Evolutionary conservation across 2,329 filamentous ascomycete species (phyloP).

Genomic region (Camillea tinctor): DNA sequence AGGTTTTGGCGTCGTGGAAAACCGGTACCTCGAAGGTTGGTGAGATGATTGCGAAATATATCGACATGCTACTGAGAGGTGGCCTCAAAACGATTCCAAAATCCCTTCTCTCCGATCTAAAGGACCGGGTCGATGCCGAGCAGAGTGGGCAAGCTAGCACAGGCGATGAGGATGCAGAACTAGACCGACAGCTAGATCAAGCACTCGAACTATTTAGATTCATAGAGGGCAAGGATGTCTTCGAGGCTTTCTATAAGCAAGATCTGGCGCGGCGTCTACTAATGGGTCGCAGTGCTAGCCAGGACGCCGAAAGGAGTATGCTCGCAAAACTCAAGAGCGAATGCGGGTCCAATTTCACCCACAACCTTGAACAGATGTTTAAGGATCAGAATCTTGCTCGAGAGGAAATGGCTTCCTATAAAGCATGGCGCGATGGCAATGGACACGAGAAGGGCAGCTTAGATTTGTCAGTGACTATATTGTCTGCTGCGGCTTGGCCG

Average conservation of each 20-base stretch:
- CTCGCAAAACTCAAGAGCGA: constrained; percentile 86
- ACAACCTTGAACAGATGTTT: constrained; percentile 99
- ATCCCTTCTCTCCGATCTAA: constrained; percentile 61
- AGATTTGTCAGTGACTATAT: constrained; percentile 81
- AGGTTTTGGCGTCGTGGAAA: constrained; percentile 67
- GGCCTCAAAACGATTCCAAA: constrained; percentile 81
- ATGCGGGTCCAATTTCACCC: constrained; percentile 90
- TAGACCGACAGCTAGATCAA: constrained; percentile 89
- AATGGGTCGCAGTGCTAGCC: constrained; percentile 88
- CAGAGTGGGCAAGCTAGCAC: constrained; percentile 64
- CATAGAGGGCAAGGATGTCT: constrained; percentile 94
- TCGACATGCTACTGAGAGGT: constrained; percentile 83
- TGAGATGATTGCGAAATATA: constrained; percentile 98
- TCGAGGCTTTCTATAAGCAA: constrained; percentile 99
- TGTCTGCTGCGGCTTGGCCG: constrained; percentile 93
- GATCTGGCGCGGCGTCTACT: constrained; percentile 86
- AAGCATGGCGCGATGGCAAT: constrained; percentile 57
- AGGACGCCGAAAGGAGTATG: constrained; percentile 96
- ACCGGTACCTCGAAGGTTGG: constrained; percentile 91
- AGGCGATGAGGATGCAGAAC: constrained; percentile 85
- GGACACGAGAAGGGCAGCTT: constrained; percentile 50
- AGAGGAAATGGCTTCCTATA: constrained; percentile 92
- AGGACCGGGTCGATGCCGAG: constrained; percentile 57
- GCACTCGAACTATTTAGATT: constrained; percentile 94
- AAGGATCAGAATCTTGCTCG: constrained; percentile 92